A percentile compares a stretch with the other conserved stretches of the same genome.
These are phyloP conservation scores for Trypanosoma platydactyli DNA, from an alignment of 208 protist species.

Conservation along the genomic window DNA sequence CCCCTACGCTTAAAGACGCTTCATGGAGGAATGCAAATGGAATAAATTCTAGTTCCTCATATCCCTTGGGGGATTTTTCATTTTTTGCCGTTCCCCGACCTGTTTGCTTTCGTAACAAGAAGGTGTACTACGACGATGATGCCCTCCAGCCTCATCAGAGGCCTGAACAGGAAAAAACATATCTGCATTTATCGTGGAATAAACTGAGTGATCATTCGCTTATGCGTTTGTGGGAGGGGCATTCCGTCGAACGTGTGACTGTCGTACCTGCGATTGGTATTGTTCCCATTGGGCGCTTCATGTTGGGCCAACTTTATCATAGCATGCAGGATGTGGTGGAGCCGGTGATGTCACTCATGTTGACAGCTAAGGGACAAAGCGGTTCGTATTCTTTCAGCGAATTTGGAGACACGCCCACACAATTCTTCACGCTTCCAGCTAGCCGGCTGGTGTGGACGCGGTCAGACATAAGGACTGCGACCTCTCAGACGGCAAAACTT, in stretches of 20 bases:
- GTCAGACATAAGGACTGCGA: not conserved
- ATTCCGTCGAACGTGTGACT: not conserved
- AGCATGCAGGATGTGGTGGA: slow-evolving; percentile 23
- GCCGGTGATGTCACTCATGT: slow-evolving; percentile 10
- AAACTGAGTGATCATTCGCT: not conserved
- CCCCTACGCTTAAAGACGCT: no score
- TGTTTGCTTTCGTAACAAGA: slow-evolving; percentile 20
- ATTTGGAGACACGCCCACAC: slow-evolving; percentile 6
- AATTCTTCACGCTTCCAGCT: slow-evolving; percentile 13
- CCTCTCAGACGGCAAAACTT: slow-evolving; percentile 10
- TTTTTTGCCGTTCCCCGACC: slow-evolving; percentile 22
- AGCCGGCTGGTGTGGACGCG: slow-evolving; percentile 6
- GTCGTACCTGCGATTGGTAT: slow-evolving; percentile 29
- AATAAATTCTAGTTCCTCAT: not conserved
- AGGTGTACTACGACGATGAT: slow-evolving; percentile 12
- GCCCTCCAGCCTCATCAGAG: not conserved
- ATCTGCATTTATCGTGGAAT: not conserved
- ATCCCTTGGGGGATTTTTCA: no score
- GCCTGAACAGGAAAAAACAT: not conserved
- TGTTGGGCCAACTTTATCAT: slow-evolving; percentile 26
- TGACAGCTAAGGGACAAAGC: not conserved
- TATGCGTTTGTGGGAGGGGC: not conserved
- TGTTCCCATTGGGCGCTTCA: slow-evolving; percentile 10
- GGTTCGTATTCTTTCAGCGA: not conserved
- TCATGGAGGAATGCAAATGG: not conserved